phyloP scores from a whole-genome alignment of 345 rosid genomes.

The Melaleuca alternifolia region DNA sequence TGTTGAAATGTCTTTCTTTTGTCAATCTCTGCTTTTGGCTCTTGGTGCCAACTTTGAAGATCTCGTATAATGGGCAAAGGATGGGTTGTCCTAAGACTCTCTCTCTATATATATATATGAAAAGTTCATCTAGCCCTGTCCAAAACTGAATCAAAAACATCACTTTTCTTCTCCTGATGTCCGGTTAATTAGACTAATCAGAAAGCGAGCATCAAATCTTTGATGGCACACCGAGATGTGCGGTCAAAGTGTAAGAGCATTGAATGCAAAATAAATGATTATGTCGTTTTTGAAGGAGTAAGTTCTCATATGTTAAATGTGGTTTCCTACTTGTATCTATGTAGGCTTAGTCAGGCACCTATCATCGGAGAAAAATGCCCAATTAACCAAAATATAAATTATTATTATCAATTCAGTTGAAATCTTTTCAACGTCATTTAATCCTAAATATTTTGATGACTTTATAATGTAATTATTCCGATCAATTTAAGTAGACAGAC shows the following conservation, averaged over 20 bases:
- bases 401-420: too few species aligned
- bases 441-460: background rate
- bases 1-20: background rate
- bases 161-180: background rate
- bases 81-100: background rate
- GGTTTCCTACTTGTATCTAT: too few species aligned
- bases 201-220: background rate
- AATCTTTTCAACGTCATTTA: too few species aligned
- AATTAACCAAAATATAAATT: too few species aligned
- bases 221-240: background rate
- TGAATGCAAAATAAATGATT: too few species aligned
- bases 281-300: too few species aligned
- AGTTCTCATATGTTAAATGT: too few species aligned
- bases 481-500: accelerated
- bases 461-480: background rate
- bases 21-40: background rate
- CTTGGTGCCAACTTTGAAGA: background rate
- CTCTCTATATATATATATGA: background rate
- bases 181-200: background rate
- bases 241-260: background rate
- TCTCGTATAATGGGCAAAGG: background rate
- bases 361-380: too few species aligned
- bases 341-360: too few species aligned
- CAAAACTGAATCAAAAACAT: background rate
- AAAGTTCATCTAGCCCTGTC: background rate